Percentiles rank a stretch among this genome's conserved stretches.
Evolutionary conservation across 2,329 filamentous ascomycete species (phyloP).

Genomic region (Fusarium verticillioides): DNA sequence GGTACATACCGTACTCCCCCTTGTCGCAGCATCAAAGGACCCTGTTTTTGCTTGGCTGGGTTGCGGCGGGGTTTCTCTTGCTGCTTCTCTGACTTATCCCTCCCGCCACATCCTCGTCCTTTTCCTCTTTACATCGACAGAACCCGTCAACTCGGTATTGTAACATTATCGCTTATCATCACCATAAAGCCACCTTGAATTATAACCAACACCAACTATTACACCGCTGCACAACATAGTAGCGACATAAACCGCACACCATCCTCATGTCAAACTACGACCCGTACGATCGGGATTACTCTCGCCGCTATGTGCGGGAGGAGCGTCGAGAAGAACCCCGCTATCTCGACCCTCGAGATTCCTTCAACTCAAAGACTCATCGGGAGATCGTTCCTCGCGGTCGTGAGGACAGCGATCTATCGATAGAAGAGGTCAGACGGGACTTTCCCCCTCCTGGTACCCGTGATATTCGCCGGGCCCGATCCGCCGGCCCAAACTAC

Average conservation of each 20-base stretch:
- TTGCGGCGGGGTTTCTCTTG: constrained; percentile 28
- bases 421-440: constrained; percentile 83
- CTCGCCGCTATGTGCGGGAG: constrained; percentile 64
- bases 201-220: background rate
- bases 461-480: constrained; percentile 67
- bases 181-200: background rate
- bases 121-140: constrained; percentile 21
- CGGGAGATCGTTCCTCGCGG: constrained; percentile 67
- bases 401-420: constrained; percentile 79
- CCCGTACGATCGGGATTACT: constrained; percentile 63
- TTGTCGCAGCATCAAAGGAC: constrained; percentile 32
- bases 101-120: constrained; percentile 23
- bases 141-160: constrained; percentile 3
- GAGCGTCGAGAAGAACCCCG: constrained; percentile 64
- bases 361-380: constrained; percentile 57
- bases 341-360: constrained; percentile 64
- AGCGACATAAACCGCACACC: constrained; percentile 8
- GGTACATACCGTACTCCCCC: background rate
- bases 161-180: background rate
- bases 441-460: constrained; percentile 81
- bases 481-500: constrained; percentile 70
- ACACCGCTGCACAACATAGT: constrained; percentile 2
- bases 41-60: constrained; percentile 35
- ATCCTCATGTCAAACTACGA: constrained; percentile 61
- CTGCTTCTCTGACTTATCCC: constrained; percentile 19